Evolutionary conservation across 495 filamentous ascomycete species (phyloP).

Genomic region (Neurospora sp.): DNA sequence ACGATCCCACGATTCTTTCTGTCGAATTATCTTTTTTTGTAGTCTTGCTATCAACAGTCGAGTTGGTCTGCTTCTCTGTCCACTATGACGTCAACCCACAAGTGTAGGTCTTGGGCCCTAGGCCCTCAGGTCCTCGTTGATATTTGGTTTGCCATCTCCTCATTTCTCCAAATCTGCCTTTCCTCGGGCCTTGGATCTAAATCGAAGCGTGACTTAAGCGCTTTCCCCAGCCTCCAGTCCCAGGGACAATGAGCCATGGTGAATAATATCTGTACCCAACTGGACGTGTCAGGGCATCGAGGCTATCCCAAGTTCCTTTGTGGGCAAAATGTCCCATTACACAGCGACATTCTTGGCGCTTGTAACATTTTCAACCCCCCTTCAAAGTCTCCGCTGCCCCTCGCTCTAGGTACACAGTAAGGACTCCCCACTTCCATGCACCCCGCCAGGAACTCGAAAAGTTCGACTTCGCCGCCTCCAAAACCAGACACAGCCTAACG

Average conservation of each 20-base stretch:
- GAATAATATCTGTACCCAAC: background rate
- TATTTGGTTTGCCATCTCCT: background rate
- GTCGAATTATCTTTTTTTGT: background rate
- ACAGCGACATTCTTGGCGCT: background rate
- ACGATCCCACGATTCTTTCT: background rate
- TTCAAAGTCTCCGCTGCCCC: background rate
- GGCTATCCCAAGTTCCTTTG: background rate
- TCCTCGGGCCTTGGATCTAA: background rate
- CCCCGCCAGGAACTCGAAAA: background rate
- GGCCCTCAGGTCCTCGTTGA: background rate
- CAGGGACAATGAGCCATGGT: background rate
- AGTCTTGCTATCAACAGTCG: background rate
- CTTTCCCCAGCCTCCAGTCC: background rate
- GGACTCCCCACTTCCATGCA: background rate
- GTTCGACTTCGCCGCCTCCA: background rate
- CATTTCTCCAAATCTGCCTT: background rate
- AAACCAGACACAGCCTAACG: background rate
- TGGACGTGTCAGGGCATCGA: background rate
- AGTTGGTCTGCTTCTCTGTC: background rate
- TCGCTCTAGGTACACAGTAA: background rate
- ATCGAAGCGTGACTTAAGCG: background rate
- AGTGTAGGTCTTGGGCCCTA: background rate
- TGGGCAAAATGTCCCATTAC: background rate
- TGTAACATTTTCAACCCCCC: background rate
- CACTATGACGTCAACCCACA: background rate